phyloP scores from a whole-genome alignment of 352 stramenopile genomes.

The Phytopythium delawarense region DNA sequence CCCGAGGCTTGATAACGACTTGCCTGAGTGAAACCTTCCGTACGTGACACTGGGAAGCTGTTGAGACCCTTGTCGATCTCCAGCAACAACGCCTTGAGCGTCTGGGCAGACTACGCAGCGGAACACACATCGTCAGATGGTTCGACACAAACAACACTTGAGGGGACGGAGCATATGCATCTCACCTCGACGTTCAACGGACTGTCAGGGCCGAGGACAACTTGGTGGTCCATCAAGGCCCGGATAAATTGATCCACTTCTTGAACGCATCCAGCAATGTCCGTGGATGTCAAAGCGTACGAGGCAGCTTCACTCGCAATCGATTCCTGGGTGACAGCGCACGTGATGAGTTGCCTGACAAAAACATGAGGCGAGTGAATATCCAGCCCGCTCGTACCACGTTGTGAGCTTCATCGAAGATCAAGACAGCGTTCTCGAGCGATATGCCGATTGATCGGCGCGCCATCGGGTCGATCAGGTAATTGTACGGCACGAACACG shows the following conservation, averaged over 20 bases:
- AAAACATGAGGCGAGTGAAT: neutral
- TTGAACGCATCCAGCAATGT: constrained; percentile 92
- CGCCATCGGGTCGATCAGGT: constrained; percentile 95
- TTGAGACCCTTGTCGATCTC: constrained; percentile 85
- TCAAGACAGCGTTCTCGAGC: constrained; percentile 95
- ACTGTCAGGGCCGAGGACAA: constrained; percentile 43
- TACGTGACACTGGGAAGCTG: constrained; percentile 63
- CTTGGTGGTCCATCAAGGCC: constrained; percentile 51
- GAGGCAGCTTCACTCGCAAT: constrained; percentile 94
- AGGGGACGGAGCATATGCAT: too few relatives aligned
- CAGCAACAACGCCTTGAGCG: constrained; percentile 71
- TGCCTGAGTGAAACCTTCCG: constrained; percentile 82
- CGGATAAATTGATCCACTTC: constrained; percentile 91
- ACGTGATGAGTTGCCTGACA: neutral
- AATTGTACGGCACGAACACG: constrained; percentile 99
- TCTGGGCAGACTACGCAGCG: constrained; percentile 58
- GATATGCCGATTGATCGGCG: constrained; percentile 92
- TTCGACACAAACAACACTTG: neutral
- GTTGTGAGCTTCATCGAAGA: constrained; percentile 99
- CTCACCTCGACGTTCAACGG: constrained; percentile 62
- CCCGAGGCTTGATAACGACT: neutral
- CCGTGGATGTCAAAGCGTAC: constrained; percentile 93
- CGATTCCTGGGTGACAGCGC: constrained; percentile 49
- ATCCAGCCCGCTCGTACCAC: constrained; percentile 68
- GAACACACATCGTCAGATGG: neutral